These are phyloP conservation scores for Aspergillus ellipticus DNA, from an alignment of 495 filamentous ascomycete species.

Conservation along the genomic window DNA sequence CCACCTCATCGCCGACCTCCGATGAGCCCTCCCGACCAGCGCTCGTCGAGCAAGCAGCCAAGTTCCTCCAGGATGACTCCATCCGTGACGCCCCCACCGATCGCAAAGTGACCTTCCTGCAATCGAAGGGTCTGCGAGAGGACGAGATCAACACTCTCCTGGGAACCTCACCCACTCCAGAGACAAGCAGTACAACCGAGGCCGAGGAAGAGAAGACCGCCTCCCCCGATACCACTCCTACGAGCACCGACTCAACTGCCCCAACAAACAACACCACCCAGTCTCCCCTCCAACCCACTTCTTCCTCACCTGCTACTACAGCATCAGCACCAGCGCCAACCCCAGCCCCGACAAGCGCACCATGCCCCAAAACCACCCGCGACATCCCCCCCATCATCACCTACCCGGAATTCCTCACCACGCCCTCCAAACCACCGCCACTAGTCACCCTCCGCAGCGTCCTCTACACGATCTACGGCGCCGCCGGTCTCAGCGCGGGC, in stretches of 20 bases:
- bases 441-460: slow-evolving; percentile 73
- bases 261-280: slow-evolving; percentile 8
- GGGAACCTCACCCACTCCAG: slow-evolving; percentile 40
- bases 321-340: slow-evolving; percentile 10
- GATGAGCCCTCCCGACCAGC: slow-evolving; percentile 35
- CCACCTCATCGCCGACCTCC: slow-evolving; percentile 30
- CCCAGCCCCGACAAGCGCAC: slow-evolving; percentile 10
- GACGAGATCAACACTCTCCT: slow-evolving; percentile 68
- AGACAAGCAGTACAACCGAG: slow-evolving; percentile 26
- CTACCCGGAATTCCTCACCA: slow-evolving; percentile 87
- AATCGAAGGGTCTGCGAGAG: slow-evolving; percentile 68
- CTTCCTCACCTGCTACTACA: slow-evolving; percentile 16
- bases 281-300: slow-evolving; percentile 2
- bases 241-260: slow-evolving; percentile 9
- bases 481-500: slow-evolving; percentile 62
- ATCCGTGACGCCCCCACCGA: slow-evolving; percentile 66
- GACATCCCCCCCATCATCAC: slow-evolving; percentile 87
- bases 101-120: slow-evolving; percentile 73
- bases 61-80: slow-evolving; percentile 76
- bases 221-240: slow-evolving; percentile 15
- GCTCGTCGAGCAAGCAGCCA: slow-evolving; percentile 65
- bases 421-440: slow-evolving; percentile 64
- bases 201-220: slow-evolving; percentile 19
- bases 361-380: slow-evolving; percentile 25
- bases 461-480: slow-evolving; percentile 73